Evolutionary conservation across 495 filamentous ascomycete species (phyloP).

Genomic region (Aspergillus conjunctus): DNA sequence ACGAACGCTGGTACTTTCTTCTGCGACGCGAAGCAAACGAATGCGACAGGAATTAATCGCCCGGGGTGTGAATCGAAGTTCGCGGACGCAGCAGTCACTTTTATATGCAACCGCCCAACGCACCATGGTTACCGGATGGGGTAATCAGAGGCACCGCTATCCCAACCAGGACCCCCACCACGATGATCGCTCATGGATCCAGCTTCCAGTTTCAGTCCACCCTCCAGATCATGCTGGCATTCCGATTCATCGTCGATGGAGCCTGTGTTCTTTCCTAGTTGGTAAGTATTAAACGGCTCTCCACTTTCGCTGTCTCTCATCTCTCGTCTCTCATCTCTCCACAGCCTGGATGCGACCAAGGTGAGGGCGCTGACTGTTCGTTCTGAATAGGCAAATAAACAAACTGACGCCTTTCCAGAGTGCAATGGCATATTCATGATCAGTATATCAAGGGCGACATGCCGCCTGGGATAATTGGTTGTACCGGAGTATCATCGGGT

Average conservation of each 20-base stretch:
- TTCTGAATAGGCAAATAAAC: no score
- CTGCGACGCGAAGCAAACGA: slow-evolving; percentile 21
- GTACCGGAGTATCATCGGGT: no score
- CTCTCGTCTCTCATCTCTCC: no score
- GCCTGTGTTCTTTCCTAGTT: not conserved
- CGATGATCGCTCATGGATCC: not conserved
- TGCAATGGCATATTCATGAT: no score
- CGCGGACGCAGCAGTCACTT: not conserved
- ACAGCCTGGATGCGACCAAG: no score
- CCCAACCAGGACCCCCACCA: slow-evolving; percentile 13
- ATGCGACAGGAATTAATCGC: slow-evolving; percentile 7
- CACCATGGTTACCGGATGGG: slow-evolving; percentile 16
- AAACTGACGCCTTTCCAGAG: no score
- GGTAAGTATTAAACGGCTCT: not conserved
- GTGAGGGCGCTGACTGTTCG: no score
- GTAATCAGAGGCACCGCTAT: slow-evolving; percentile 22
- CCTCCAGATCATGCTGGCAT: not conserved
- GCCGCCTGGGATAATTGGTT: no score
- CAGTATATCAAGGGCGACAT: no score
- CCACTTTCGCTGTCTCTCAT: not conserved
- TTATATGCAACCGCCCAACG: slow-evolving; percentile 12
- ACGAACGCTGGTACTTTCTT: slow-evolving; percentile 19
- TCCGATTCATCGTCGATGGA: not conserved
- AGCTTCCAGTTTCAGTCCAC: not conserved
- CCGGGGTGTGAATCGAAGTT: not conserved